These are phyloP conservation scores for Aspergillus melleus DNA, from an alignment of 2,329 filamentous ascomycete genomes.

Conservation along the genomic window DNA sequence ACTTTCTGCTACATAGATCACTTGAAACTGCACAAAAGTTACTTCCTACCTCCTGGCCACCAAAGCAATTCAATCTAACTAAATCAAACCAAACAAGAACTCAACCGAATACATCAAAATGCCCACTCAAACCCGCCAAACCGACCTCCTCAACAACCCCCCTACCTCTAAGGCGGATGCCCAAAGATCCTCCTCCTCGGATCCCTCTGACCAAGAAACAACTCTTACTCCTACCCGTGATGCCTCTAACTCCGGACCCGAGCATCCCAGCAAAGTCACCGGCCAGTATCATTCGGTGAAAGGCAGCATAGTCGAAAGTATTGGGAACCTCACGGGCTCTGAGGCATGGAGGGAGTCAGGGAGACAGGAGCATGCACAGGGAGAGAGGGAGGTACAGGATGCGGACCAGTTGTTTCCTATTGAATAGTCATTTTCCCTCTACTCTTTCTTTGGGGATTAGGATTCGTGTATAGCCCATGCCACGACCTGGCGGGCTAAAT, in stretches of 20 bases:
- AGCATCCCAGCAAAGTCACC: neutral
- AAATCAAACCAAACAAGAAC: too few relatives aligned
- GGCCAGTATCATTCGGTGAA: conserved; percentile 3
- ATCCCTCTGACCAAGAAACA: neutral
- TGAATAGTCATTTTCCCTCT: neutral
- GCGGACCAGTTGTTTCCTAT: neutral
- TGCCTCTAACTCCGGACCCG: neutral
- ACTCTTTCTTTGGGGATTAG: too few relatives aligned
- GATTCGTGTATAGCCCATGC: too few relatives aligned
- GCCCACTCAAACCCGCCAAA: neutral
- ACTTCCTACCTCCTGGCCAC: too few relatives aligned
- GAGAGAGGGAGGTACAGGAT: conserved; percentile 1
- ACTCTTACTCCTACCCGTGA: neutral
- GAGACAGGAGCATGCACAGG: neutral
- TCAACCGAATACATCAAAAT: neutral
- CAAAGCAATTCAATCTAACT: too few relatives aligned
- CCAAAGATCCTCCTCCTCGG: too few relatives aligned
- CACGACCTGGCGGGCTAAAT: too few relatives aligned
- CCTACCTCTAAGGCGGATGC: too few relatives aligned
- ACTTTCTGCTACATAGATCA: too few relatives aligned
- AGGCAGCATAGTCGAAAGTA: neutral
- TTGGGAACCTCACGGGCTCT: neutral
- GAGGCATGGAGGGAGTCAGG: neutral
- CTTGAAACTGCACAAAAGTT: too few relatives aligned
- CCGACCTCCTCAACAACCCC: neutral